Evolutionary conservation across 2,329 filamentous ascomycete genomes (phyloP), one percentile per base, ranked within the genome.

Genomic region (Leptoxyphium fumago): DNA sequence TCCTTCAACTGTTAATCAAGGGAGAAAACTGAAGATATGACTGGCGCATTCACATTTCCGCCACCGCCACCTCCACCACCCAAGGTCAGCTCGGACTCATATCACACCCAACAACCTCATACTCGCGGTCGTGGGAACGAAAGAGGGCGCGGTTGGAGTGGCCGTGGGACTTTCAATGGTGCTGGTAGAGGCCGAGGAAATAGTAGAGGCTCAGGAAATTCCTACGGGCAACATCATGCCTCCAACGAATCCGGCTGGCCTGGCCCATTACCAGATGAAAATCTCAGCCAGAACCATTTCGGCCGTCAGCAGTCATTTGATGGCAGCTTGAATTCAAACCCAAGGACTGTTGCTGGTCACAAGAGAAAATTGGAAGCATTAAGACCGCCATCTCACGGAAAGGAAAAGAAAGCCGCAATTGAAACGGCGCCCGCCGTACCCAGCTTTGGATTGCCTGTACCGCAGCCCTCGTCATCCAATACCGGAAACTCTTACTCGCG

Each of bases 51-150:
- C 62, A 64, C 61, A 14, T 71, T 70, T 42, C 68, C 68, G n/a
- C 68, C 67, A 38, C 68, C 68, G 29, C 69, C 69, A 34, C 68
- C 69, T 34, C 62, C 62, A 41, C 61, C 61, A 17, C 58, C 59
- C 14, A 59, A 57, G 41, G 42, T 55, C 29, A 32, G 50, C 18
- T 43, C 43, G 39, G 43, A 46, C 40, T 17, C 38, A 40, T 17
- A 11, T 11, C 17, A 40, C 3, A 28, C 11, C 6, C n/a, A 48
- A 49, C 57, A 46, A 15, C 42, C 42, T 47, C 43, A 42, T 43
- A 36, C 42, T 36, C 40, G 45, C 11, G 49, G 48, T 39, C 26
- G 56, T 39, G 44, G 48, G 40, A 43, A 55, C 51, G 45, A 50
- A 52, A 43, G 56, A 52, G 45, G 51, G 52, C 46, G 45, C 14